Evolutionary conservation across 768 basidiomycete species (phyloP), one percentile per base, ranked within the genome.

Genomic region (Boletus huronensis): DNA sequence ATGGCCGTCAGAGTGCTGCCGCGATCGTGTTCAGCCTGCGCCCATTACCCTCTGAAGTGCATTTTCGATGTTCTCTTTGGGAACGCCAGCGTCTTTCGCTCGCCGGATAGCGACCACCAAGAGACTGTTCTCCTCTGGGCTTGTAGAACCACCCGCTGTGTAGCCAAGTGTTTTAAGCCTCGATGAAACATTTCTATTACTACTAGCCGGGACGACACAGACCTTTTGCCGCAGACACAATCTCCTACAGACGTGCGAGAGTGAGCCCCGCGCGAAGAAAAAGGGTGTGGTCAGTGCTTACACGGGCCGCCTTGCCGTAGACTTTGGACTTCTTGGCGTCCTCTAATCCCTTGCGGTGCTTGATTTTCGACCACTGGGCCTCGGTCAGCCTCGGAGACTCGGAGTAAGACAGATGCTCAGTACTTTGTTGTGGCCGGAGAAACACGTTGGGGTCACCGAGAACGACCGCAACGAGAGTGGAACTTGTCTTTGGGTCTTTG

Each of bases 311-410:
- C 65, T 74, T 83, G 32, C 80, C 74, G 45, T 82, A 85, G n/a
- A 83, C 43, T 40, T 74, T 72, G 49, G 84, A 80, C 65, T 80
- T 85, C 60, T 81, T 79, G 8, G 75, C 73, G 64, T 88, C 87
- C 58, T 77, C 81, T n/a, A 75, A 70, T 17, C 83, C 86, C 62
- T 88, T 88, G 64, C 76, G 80, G 52, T 84, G 79, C 64, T 87
- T 86, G 64, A 88, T 88, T 77, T 88, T 88, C 0, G 86, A 86
- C 86, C 85, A 88, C 86, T 88, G 55, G 31, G 8, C 43, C 13
- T 13, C 3, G 31, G 53, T 67, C 54, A 55, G 50, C 23, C 16
- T 46, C 29, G 51, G 26, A 29, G 35, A 44, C 32, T 40, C 17
- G 41, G 32, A 21, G 23, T 16, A 23, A 28, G 45, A 38, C 16